phyloP scores from a whole-genome alignment of 495 filamentous ascomycete species.

The Tuber indicum region DNA sequence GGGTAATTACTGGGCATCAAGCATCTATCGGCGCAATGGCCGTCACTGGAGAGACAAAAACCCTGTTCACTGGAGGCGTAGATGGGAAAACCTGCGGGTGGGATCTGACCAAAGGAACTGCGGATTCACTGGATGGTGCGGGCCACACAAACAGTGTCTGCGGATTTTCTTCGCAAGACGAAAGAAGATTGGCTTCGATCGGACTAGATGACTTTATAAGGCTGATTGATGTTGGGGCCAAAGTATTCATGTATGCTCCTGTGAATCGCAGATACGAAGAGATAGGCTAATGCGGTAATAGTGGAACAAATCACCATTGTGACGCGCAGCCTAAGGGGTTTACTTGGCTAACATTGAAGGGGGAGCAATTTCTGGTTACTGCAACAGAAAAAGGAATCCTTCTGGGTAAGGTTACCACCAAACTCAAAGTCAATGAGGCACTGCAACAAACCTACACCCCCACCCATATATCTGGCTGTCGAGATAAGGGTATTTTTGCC shows the following conservation, averaged over 20 bases:
- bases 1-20: conserved; percentile 83
- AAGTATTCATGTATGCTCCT: conserved; percentile 53
- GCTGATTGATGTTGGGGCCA: conserved; percentile 57
- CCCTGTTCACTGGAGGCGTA: conserved; percentile 81
- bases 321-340: conserved; percentile 51
- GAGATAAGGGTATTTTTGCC: conserved; percentile 53
- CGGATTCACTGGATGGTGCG: conserved; percentile 65
- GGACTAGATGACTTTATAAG: conserved; percentile 95
- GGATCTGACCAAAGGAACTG: conserved; percentile 63
- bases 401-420: conserved; percentile 52
- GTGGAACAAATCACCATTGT: not conserved
- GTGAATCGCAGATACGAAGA: conserved; percentile 42
- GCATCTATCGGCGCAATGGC: conserved; percentile 77
- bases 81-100: conserved; percentile 80
- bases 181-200: conserved; percentile 67
- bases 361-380: conserved; percentile 50
- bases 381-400: conserved; percentile 56
- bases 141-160: conserved; percentile 75
- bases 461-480: conserved; percentile 62
- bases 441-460: conserved; percentile 52
- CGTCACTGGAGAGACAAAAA: conserved; percentile 49
- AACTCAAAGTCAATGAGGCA: conserved; percentile 52
- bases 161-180: conserved; percentile 58
- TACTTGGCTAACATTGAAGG: conserved; percentile 39
- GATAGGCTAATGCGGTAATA: not conserved